phyloP scores from a whole-genome alignment of 805 yeast species.

The Spathaspora hagerdaliae region DNA sequence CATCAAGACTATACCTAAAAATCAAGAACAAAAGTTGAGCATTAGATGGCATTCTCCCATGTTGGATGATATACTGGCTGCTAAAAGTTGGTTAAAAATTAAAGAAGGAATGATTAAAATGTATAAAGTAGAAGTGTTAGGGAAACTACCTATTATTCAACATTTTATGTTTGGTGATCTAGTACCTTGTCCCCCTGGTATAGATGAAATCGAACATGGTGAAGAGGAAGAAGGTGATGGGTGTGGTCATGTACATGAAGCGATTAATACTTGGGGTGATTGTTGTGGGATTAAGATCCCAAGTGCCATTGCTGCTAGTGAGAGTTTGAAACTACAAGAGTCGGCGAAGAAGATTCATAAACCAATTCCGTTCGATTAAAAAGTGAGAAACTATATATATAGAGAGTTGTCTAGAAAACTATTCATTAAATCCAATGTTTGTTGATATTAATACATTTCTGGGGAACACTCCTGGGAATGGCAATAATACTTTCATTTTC shows the following conservation, averaged over 20 bases:
- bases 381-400: not conserved
- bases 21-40: slow-evolving; percentile 34
- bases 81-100: slow-evolving; percentile 85
- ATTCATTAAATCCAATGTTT: slow-evolving; percentile 78
- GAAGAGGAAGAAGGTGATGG: slow-evolving; percentile 20
- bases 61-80: slow-evolving; percentile 92
- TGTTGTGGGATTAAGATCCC: slow-evolving; percentile 97
- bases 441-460: slow-evolving; percentile 71
- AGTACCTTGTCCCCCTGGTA: slow-evolving; percentile 69
- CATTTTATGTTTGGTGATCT: slow-evolving; percentile 83
- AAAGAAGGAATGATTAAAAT: slow-evolving; percentile 92
- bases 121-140: slow-evolving; percentile 91
- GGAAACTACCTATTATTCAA: slow-evolving; percentile 89
- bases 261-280: slow-evolving; percentile 78
- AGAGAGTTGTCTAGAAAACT: slow-evolving; percentile 7
- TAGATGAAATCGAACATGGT: slow-evolving; percentile 26
- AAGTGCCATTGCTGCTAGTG: slow-evolving; percentile 88
- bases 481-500: slow-evolving; percentile 68
- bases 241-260: slow-evolving; percentile 17
- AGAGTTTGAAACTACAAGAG: slow-evolving; percentile 30
- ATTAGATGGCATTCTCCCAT: slow-evolving; percentile 95
- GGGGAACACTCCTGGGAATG: slow-evolving; percentile 86
- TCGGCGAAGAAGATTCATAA: slow-evolving; percentile 21
- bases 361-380: slow-evolving; percentile 65
- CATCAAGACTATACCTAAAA: slow-evolving; percentile 62